Evolutionary conservation across 768 basidiomycete species (phyloP).

Genomic region (Podaxis sp.): DNA sequence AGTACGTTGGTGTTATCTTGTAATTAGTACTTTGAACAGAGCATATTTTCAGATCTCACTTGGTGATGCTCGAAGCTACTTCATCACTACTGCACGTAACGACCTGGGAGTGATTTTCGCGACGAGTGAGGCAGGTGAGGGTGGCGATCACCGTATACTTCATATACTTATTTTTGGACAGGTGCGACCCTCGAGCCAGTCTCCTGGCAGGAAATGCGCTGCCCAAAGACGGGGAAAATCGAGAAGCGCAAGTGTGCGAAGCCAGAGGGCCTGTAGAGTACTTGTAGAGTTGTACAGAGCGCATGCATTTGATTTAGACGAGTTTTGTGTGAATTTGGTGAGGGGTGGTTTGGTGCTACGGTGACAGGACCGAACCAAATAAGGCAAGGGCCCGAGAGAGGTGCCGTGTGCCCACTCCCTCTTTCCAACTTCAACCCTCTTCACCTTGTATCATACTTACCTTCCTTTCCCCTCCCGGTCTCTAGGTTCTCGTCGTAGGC

Average conservation of each 20-base stretch:
- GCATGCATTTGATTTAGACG: background rate
- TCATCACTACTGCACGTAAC: conserved; percentile 87
- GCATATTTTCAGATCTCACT: conserved; percentile 70
- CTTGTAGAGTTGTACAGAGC: conserved; percentile 14
- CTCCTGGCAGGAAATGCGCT: conserved; percentile 91
- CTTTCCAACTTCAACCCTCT: conserved; percentile 13
- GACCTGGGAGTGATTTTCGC: conserved; percentile 92
- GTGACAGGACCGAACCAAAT: conserved; percentile 25
- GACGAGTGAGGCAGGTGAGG: conserved; percentile 78
- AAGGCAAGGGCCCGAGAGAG: conserved; percentile 23
- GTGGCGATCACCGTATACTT: background rate
- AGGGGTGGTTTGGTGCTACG: background rate
- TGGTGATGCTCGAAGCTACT: conserved; percentile 90
- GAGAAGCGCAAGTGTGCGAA: conserved; percentile 89
- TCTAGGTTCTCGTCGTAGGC: conserved; percentile 15
- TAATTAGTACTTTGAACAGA: background rate
- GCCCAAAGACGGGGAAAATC: conserved; percentile 73
- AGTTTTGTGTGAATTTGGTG: background rate
- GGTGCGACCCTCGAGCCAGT: conserved; percentile 83
- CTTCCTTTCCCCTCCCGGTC: conserved; percentile 1
- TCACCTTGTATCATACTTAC: conserved; percentile 12
- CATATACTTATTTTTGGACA: conserved; percentile 25
- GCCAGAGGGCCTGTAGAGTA: conserved; percentile 59
- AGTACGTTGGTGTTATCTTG: conserved; percentile 44
- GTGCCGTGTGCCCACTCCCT: conserved; percentile 7